Evolutionary conservation across 2,329 filamentous ascomycete species (phyloP).

Genomic region (Alternaria dauci): DNA sequence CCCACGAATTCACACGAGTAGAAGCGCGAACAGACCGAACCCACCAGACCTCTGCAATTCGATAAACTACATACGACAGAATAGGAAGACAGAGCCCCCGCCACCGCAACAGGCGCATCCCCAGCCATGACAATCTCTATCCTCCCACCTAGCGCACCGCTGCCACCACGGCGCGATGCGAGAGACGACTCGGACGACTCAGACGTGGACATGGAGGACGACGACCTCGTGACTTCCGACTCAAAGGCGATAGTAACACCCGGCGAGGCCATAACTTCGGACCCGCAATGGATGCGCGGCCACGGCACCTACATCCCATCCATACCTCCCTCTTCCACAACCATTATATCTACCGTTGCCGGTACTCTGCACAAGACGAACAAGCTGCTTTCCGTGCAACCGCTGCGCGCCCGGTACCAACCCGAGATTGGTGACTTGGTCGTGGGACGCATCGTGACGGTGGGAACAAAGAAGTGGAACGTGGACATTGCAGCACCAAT

Average conservation of each 20-base stretch:
- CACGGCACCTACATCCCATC: conserved; percentile 86
- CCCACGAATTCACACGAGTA: not conserved
- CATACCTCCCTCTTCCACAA: conserved; percentile 56
- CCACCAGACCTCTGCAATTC: not conserved
- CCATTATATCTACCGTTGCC: conserved; percentile 88
- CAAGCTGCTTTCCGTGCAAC: conserved; percentile 91
- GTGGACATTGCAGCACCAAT: conserved; percentile 91
- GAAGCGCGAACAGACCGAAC: not conserved
- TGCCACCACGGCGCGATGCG: conserved; percentile 40
- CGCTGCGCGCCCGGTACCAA: conserved; percentile 89
- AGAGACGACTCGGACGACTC: conserved; percentile 57
- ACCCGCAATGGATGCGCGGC: conserved; percentile 98
- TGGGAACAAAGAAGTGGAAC: conserved; percentile 92
- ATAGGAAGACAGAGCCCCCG: not conserved
- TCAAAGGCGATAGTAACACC: conserved; percentile 76
- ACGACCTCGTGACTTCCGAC: conserved; percentile 41
- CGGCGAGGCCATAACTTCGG: conserved; percentile 85
- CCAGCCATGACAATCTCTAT: conserved; percentile 67
- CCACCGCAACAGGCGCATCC: not conserved
- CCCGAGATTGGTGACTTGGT: conserved; percentile 97
- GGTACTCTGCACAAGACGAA: conserved; percentile 93
- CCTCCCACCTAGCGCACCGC: conserved; percentile 58
- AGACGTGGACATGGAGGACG: conserved; percentile 60
- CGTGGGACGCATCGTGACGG: conserved; percentile 90
- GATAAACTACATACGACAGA: not conserved